Evolutionary conservation across 2,329 filamentous ascomycete genomes (phyloP).

Genomic region (Fusarium sp.): DNA sequence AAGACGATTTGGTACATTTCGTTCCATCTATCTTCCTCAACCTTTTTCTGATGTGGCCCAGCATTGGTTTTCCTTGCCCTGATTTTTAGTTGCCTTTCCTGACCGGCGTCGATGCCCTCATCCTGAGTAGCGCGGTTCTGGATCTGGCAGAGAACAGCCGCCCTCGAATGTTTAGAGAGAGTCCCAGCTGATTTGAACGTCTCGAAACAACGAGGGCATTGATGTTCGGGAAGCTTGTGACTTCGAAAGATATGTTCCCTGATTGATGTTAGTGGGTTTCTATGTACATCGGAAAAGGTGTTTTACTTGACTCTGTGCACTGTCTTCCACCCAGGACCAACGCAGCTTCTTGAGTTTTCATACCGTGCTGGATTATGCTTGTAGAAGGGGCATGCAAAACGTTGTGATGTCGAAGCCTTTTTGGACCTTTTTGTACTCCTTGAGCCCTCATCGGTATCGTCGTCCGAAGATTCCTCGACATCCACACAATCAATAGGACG

Average conservation of each 20-base stretch:
- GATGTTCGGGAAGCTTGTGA: constrained; percentile 19
- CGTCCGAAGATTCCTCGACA: constrained; percentile 7
- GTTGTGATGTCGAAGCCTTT: neutral
- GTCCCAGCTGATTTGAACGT: constrained; percentile 1
- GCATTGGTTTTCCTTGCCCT: constrained; percentile 1
- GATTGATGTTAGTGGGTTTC: neutral
- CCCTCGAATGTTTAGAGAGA: constrained; percentile 17
- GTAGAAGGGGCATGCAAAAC: constrained; percentile 38
- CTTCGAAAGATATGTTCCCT: constrained; percentile 35
- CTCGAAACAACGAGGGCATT: constrained; percentile 25
- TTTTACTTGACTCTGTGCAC: constrained; percentile 36
- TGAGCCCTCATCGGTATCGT: neutral
- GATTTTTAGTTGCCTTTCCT: constrained; percentile 10
- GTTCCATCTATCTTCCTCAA: constrained; percentile 31
- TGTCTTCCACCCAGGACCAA: constrained; percentile 26
- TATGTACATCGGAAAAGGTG: neutral
- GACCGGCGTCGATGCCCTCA: constrained; percentile 21
- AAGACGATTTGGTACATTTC: constrained; percentile 32
- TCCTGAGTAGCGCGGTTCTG: neutral
- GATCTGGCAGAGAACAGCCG: constrained; percentile 9
- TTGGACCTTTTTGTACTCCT: constrained; percentile 6
- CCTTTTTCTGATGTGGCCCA: neutral
- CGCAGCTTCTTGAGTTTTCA: constrained; percentile 23
- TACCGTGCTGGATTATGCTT: constrained; percentile 27
- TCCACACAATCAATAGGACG: constrained; percentile 3